Base-by-base conservation (phyloP, 1,284 basidiomycete species). In the Cryptococcus deneoformans region DNA sequence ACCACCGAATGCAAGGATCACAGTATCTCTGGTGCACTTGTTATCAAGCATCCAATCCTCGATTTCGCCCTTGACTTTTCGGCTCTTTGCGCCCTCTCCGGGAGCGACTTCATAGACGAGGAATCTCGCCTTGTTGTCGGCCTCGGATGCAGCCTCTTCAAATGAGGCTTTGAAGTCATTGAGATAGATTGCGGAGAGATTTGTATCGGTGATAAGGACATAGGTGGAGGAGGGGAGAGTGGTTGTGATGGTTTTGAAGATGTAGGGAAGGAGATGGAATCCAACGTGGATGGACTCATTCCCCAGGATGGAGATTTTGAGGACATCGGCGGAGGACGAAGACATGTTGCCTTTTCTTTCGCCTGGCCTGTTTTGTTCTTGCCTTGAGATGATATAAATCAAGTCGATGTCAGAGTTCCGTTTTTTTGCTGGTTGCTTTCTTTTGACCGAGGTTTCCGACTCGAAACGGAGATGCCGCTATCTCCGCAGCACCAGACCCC, bases 41-140 rank as follows among this genome's bases (percentile, higher is more conserved):
- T 94, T 86, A 38, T 87, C 81, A 56, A 99, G 82, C 59, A 99
- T 81, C 80, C 89, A 98, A 78, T 99, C 95, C 75, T 99, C 95
- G 67, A 99, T 88, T 54, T 86, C 83, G 4, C 92, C 93, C 78
- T 99, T 99, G 59, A 90, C 90, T 67, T 90, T 84, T 51, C 96
- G 84, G 63, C 87, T 89, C 80, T 99, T 99, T 54, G 89, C 88
- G 0, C 86, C 89, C 80, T 99, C 95, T 47, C 95, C 95, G 0
- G 96, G 95, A 0, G 89, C 79, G 58, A 98, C 85, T 69, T 90
- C 82, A 73, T 90, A 85, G 56, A 83, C 85, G 61, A 98, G 74
- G 78, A 96, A 89, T 58, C 92, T 81, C 4, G 89, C 81, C 46
- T 76, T 70, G 62, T 69, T 71, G 20, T 70, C 69, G 14, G 61